Base-by-base conservation (phyloP, 2,329 filamentous ascomycete species). In the Aspergillus niger region DNA sequence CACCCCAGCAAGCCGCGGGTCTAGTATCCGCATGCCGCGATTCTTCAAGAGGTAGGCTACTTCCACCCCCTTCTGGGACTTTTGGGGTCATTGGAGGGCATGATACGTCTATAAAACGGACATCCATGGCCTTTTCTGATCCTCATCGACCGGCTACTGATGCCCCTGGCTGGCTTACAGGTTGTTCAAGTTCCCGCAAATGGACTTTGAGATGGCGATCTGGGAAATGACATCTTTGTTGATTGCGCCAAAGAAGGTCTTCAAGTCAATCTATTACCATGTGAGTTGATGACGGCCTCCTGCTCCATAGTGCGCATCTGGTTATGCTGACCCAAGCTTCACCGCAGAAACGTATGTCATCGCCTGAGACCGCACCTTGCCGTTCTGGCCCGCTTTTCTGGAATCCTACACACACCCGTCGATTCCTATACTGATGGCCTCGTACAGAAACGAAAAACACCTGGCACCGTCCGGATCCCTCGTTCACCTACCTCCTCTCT, bases 161-260 rank as follows among this genome's bases (percentile, higher is more conserved):
- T 52, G 15, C 28, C 61, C 57, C 64, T 68, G 51, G 67, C 57
- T 8, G 11, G 22, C 24, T n/a, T 39, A 20, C 54, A 83, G 82
- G 60, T 77, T 89, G 53, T 89, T 89, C 82, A 90, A 90, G 74
- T 89, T 89, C 70, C 86, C 87, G 10, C 87, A 89, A 68, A 89
- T 90, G 87, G 87, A 90, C 79, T 90, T 90, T 72, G 87, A 90
- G 72, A 88, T 89, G 81, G 87, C 87, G 20, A 84, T 89, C 67
- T 90, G 87, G 87, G 87, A 90, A 74, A 89, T 90, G 84, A 88
- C 85, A 63, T 85, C 83, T 68, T 79, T 90, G 56, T 80, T 90
- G 65, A 86, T 89, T 71, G 85, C 86, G 32, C 87, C 87, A 0
- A 89, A 89, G 77, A 89, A 89, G 72, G 87, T 90, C 54, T 90